Base-by-base conservation (phyloP, 2,329 filamentous ascomycete species). In the Didymellaceae sp. region DNA sequence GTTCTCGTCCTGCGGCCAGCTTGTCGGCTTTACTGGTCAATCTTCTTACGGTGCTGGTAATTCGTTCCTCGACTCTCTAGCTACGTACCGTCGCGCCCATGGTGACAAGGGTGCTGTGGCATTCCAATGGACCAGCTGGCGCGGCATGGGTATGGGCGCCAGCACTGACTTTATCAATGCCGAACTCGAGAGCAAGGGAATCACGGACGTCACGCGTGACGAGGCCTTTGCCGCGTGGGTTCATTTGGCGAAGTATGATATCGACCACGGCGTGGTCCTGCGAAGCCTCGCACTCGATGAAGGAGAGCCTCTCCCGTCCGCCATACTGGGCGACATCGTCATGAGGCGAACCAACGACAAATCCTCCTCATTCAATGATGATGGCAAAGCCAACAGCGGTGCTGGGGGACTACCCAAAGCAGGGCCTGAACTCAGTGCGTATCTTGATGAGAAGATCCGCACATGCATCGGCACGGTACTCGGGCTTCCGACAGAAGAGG, bases 21-120 rank as follows among this genome's bases (percentile, higher is more conserved):
- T 45, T 6, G 33, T 45, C 32, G 41, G 41, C 31, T 37, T 35
- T 17, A 35, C 41, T 26, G 32, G 41, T 22, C 59, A 62, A 35
- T 35, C 45, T 8, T 54, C 52, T 25, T 68, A 68, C 49, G 60
- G 50, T 20, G 53, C 63, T 28, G 63, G 53, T n/a, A 64, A 64
- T 48, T 45, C 61, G 4, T 68, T 58, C 47, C 21, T 60, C 25
- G 65, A 68, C 47, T 47, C 57, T 8, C 52, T 67, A 9, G 63
- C 58, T 18, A 33, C 42, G 5, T 54, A 59, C 21, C 55, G 59
- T 13, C 38, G 68, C 0, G 32, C 18, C 1, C 60, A 54, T 11
- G 75, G 75, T 2, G 74, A 77, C 50, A 76, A 77, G 6, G 39
- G 39, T 24, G 33, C 41, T 21, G 33, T 45, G 11, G 41, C 41